Evolutionary conservation across 768 basidiomycete species (phyloP), one percentile per base, ranked within the genome.

Genomic region (Paxillus ammoniavirescens): DNA sequence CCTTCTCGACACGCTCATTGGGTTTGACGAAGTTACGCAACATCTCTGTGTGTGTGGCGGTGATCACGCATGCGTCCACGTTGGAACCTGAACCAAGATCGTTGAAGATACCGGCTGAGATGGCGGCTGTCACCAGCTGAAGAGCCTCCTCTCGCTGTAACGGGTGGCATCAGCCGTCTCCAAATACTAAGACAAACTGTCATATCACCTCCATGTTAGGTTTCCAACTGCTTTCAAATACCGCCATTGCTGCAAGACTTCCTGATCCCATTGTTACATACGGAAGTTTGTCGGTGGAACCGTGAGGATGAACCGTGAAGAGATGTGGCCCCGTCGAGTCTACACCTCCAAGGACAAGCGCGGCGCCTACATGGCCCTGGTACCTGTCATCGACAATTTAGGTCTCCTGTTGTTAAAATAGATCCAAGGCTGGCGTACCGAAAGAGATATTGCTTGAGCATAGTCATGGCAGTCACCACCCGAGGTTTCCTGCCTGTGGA

Each of bases 231-330:
- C 80, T 85, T 71, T 99, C 97, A 59, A 99, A 98, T 12, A 98
- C 89, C 9, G 95, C 95, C 97, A 99, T 99, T 15, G 97, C 97
- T 2, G 97, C 97, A 49, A 98, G 76, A 64, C 86, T 89, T 55
- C 97, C 97, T 2, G 91, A 94, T 33, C 97, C 97, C 96, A 98
- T 98, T 1, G 97, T 98, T 36, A 99, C 96, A 64, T 95, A 99
- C 0, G 97, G 97, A 18, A 99, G 79, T 72, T 98, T 98, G 76
- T 98, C 97, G 0, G 96, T 98, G 13, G 94, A 97, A 4, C 97
- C 97, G 72, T 99, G 95, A 0, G 97, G 94, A 56, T 88, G 85
- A 59, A 99, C 86, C 13, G 95, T 98, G 77, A 96, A 98, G 13
- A 99, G 84, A 54, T 98, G 94, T 10, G 95, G 82, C 14, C 97